Base-by-base conservation (phyloP, 2,329 filamentous ascomycete species). In the Ophiostoma quercus region DNA sequence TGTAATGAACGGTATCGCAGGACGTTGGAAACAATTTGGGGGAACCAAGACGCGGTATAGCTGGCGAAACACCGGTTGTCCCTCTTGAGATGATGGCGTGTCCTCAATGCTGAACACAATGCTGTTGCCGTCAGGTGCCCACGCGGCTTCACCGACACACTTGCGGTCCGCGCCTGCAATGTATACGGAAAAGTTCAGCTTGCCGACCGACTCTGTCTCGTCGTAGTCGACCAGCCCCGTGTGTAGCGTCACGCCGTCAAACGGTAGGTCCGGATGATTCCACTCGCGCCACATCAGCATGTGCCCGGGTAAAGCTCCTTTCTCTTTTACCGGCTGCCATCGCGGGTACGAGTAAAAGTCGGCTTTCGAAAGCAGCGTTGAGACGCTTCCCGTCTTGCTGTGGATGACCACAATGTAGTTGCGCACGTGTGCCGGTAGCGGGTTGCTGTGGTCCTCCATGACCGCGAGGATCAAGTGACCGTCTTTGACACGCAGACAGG, bases 281-380 rank as follows among this genome's bases (percentile, higher is more conserved):
- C 84, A 87, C 71, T 86, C 81, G 14, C 84, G 77, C 84, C 84
- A 87, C n/a, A 77, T 79, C 34, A 85, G 72, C 75, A 77, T 25
- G 16, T 39, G 65, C 3, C 6, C 81, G 0, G n/a, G n/a, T 12
- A 8, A 14, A 9, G 9, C 51, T 57, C 80, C 83, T 12, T 6
- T 25, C 81, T 83, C 5, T 79, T 22, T 3, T 7, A 3, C 78
- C 3, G 85, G 73, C 0, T 80, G 74, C 37, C 57, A 62, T 9
- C 57, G 57, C 57, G 57, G 57, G 16, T 62, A 34, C 29, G 57
- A 62, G 57, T 62, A 62, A 34, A 62, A 62, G 29, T 32, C 57
- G 12, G 57, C 57, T 3, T 8, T 25, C 2, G 29, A 62, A 12
- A 75, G 78, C 1, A 82, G 78, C 9, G 79, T 75, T 16, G 14